Evolutionary conservation across 306 rosid species (phyloP), one percentile per base, ranked within the genome.

Genomic region (Adenanthera pavonina): DNA sequence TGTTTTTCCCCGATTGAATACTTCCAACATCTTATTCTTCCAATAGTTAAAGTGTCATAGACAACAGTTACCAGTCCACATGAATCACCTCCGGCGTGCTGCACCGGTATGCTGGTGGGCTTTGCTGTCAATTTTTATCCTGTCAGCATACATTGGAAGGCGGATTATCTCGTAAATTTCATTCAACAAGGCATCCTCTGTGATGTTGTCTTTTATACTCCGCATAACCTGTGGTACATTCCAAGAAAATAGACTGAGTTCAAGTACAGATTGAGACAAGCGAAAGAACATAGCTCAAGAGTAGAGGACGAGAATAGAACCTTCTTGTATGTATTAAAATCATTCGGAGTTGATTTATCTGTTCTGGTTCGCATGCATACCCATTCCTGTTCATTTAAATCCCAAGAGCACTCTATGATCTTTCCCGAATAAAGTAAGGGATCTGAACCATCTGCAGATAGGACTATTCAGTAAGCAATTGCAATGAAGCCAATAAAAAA

Each of bases 111-210:
- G 95, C 67, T 88, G 94, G 64, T 80, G 92, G 7, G 95, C 97
- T 87, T 93, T 95, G 72, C 97, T 93, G 57, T 95, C 99, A 25
- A 11, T 88, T 83, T 69, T 77, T 83, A 95, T 93, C 91, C 99
- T 84, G 83, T 93, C 99, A 3, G 97, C 98, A 81, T 95, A 95
- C 99, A 95, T 95, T 47, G 99, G 99, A 80, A 95, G 90, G 77
- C 93, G 91, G 73, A 95, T 93, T 78, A 93, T 95, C 94, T 95
- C 96, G 64, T 89, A 7, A 36, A 95, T 95, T 88, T 95, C 99
- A 40, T 85, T 85, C 93, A 93, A 88, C 90, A 95, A 86, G 61
- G 88, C 77, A 0, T 93, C 99, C 86, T 91, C 84, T 5, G 99
- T 95, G 81, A 95, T 93, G 82, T 95, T 95, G 89, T 95, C 99